phyloP scores from a whole-genome alignment of 2,329 filamentous ascomycete genomes.

The Penicillium sp. region DNA sequence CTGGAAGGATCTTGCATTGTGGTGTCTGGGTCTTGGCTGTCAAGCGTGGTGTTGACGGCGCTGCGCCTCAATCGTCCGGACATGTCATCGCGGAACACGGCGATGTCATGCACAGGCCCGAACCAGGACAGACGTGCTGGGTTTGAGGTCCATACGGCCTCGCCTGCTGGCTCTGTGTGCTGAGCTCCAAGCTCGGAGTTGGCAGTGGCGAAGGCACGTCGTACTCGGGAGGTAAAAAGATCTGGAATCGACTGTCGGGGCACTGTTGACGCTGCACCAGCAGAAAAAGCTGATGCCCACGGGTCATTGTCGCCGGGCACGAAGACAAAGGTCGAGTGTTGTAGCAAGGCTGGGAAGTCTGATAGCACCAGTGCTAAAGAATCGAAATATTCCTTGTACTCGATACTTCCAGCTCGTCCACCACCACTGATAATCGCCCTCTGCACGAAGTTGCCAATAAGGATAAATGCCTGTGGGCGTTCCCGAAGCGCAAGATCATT shows the following conservation, averaged over 20 bases:
- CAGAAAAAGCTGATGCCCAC: slow-evolving; percentile 82
- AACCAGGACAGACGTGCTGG: slow-evolving; percentile 81
- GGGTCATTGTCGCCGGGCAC: slow-evolving; percentile 96
- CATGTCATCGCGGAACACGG: slow-evolving; percentile 85
- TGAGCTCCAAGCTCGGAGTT: slow-evolving; percentile 65
- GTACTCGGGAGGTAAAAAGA: slow-evolving; percentile 84
- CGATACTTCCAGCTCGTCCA: slow-evolving; percentile 77
- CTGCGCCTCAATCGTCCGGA: slow-evolving; percentile 75
- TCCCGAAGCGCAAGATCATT: slow-evolving; percentile 63
- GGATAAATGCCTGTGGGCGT: slow-evolving; percentile 74
- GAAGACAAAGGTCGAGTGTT: slow-evolving; percentile 81
- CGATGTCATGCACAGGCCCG: slow-evolving; percentile 82
- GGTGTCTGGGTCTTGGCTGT: slow-evolving; percentile 21
- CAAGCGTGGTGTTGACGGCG: slow-evolving; percentile 67
- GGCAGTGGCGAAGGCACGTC: slow-evolving; percentile 75
- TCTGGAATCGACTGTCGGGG: slow-evolving; percentile 67
- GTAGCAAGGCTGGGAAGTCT: slow-evolving; percentile 80
- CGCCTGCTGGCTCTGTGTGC: slow-evolving; percentile 60
- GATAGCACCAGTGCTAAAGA: slow-evolving; percentile 76
- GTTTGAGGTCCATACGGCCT: slow-evolving; percentile 86
- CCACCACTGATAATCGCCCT: slow-evolving; percentile 63
- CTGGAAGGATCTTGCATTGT: slow-evolving; percentile 30
- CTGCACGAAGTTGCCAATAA: slow-evolving; percentile 80
- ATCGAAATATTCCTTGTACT: slow-evolving; percentile 97
- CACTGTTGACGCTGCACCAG: slow-evolving; percentile 49